Evolutionary conservation across 306 rosid genomes (phyloP).

Genomic region (Mimosa bimucronata): DNA sequence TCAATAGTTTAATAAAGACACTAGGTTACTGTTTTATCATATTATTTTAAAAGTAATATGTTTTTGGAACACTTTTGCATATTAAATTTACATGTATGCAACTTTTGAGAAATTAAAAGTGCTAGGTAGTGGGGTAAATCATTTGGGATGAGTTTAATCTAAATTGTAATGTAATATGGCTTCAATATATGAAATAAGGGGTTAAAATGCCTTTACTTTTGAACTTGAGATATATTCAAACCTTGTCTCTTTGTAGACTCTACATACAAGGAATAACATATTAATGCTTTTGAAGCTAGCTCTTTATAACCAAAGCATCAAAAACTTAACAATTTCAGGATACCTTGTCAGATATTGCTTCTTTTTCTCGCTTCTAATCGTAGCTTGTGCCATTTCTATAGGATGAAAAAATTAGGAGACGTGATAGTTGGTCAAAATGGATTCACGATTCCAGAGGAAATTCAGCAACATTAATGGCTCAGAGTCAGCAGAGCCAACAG

Average conservation of each 20-base stretch:
- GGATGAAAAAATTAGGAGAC: conserved; percentile 81
- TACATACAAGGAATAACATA: neutral
- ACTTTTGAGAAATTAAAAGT: neutral
- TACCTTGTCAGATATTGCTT: neutral
- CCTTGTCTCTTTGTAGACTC: neutral
- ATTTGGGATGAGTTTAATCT: neutral
- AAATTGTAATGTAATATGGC: neutral
- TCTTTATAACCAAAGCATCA: conserved; percentile 4
- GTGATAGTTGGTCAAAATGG: conserved; percentile 82
- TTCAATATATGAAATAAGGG: neutral
- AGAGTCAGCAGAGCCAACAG: conserved; percentile 42
- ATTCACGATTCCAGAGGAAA: conserved; percentile 54
- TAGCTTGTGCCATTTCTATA: conserved; percentile 39
- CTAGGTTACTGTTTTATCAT: neutral
- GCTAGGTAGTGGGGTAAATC: neutral
- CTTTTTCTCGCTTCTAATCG: conserved; percentile 29
- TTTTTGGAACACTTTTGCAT: neutral
- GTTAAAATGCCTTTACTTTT: conserved; percentile 5
- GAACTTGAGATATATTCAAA: conserved; percentile 5
- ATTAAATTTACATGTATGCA: neutral
- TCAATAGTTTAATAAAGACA: neutral
- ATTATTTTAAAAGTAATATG: neutral
- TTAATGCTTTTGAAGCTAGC: conserved; percentile 5
- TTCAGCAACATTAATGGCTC: conserved; percentile 44
- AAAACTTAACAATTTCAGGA: conserved; percentile 27